These are phyloP conservation scores for Arthrinium phaeospermum DNA, from an alignment of 2,329 filamentous ascomycete species.

Conservation along the genomic window DNA sequence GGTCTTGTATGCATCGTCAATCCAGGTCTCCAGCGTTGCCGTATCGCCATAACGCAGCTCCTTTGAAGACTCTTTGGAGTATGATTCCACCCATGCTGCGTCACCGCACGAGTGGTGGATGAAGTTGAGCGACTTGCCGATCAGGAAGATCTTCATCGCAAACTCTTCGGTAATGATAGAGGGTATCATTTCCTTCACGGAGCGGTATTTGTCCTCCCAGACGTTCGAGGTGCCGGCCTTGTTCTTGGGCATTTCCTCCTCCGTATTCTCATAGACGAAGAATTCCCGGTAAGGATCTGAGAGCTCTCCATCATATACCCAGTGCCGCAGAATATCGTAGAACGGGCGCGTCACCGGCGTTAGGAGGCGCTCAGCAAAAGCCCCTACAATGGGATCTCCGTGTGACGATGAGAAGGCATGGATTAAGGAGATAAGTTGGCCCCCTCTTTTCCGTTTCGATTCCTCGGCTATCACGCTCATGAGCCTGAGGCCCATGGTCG, in stretches of 20 bases:
- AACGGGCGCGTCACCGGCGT: conserved; percentile 90
- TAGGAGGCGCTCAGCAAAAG: conserved; percentile 89
- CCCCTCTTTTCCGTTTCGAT: conserved; percentile 80
- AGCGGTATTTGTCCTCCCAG: conserved; percentile 96
- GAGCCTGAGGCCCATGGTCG: conserved; percentile 90
- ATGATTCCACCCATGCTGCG: conserved; percentile 92
- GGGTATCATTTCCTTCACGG: conserved; percentile 85
- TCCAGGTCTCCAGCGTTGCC: conserved; percentile 86
- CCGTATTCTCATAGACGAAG: conserved; percentile 85
- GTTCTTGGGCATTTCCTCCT: conserved; percentile 51
- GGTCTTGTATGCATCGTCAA: conserved; percentile 96
- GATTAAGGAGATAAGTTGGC: conserved; percentile 90
- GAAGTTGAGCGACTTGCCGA: conserved; percentile 97
- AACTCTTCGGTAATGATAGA: conserved; percentile 94
- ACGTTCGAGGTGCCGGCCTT: conserved; percentile 79
- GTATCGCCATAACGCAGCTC: conserved; percentile 93
- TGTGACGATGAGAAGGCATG: conserved; percentile 93
- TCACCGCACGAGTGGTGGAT: conserved; percentile 95
- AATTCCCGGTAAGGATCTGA: conserved; percentile 97
- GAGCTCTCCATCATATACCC: conserved; percentile 98
- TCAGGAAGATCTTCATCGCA: conserved; percentile 94
- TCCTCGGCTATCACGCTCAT: conserved; percentile 96
- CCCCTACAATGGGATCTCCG: conserved; percentile 91
- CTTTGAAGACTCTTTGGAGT: conserved; percentile 91
- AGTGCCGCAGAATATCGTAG: conserved; percentile 92